Percentiles rank a stretch among this genome's conserved stretches.
Evolutionary conservation across 169 alveolate species (phyloP).

Genomic region (Cryptosporidium tyzzeri): DNA sequence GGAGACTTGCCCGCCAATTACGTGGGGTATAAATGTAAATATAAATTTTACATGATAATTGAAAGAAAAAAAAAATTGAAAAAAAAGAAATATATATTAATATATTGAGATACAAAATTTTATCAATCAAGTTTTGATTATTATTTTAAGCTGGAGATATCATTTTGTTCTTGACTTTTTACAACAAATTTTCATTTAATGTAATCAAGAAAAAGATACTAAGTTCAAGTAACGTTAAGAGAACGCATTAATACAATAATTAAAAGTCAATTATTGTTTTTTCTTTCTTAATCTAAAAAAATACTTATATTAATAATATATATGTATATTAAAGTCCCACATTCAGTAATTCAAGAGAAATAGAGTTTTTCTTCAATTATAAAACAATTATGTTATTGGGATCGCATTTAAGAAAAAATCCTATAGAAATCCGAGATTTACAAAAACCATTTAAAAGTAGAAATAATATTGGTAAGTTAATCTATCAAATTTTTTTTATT

Average conservation of each 20-base stretch:
- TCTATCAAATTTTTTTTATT: background rate
- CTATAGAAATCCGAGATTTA: slow-evolving; percentile 13
- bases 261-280: too few species aligned
- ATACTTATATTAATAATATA: too few species aligned
- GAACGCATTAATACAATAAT: too few species aligned
- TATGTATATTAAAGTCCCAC: too few species aligned
- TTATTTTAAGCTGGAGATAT: too few species aligned
- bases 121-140: background rate
- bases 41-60: background rate
- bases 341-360: background rate
- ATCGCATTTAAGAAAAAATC: slow-evolving; percentile 37
- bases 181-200: background rate
- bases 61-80: too few species aligned
- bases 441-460: background rate
- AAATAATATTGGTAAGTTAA: slow-evolving; percentile 18
- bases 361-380: background rate
- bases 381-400: slow-evolving; percentile 32
- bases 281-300: background rate
- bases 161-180: background rate
- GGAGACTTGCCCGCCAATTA: slow-evolving; percentile 7
- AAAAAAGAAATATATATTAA: background rate
- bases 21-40: slow-evolving; percentile 34
- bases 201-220: background rate
- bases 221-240: background rate
- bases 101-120: too few species aligned